Percentiles rank a stretch among this genome's conserved stretches.
phyloP scores from a whole-genome alignment of 495 filamentous ascomycete species.

The Wilcoxina mikolae region DNA sequence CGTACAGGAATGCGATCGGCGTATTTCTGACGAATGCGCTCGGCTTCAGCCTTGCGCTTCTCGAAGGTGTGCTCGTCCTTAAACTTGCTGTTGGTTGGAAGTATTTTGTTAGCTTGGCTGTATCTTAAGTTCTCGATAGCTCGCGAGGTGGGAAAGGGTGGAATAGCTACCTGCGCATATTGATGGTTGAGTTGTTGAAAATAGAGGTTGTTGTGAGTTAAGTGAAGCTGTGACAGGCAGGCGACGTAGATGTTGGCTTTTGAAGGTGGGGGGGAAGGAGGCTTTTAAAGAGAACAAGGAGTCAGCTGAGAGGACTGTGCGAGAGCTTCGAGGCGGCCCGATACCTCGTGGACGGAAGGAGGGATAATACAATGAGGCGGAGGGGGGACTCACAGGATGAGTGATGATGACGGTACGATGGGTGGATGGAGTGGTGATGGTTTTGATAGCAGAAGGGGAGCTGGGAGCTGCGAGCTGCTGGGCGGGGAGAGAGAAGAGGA shows the following conservation, averaged over 20 bases:
- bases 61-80: constrained; percentile 99
- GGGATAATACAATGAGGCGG: not conserved
- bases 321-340: not conserved
- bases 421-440: not conserved
- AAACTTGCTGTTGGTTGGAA: constrained; percentile 56
- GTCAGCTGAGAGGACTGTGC: constrained; percentile 2
- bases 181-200: constrained; percentile 3
- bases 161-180: constrained; percentile 18
- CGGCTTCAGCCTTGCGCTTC: constrained; percentile 98
- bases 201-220: constrained; percentile 11
- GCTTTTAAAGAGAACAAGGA: not conserved
- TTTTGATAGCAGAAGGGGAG: not conserved
- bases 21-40: constrained; percentile 98
- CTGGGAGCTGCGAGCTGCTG: not conserved
- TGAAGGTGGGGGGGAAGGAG: constrained; percentile 3
- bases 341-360: not conserved
- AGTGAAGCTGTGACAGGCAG: constrained; percentile 3
- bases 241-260: not conserved
- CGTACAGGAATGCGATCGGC: constrained; percentile 94
- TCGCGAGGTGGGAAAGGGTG: constrained; percentile 8
- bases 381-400: constrained; percentile 4
- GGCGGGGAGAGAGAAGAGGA: not conserved
- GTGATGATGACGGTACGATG: not conserved
- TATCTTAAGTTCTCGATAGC: constrained; percentile 9
- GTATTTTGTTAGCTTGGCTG: constrained; percentile 10